A percentile compares a stretch with the other conserved stretches of the same genome.
Evolutionary conservation across 306 rosid genomes (phyloP).

Genomic region (Trifolium fragiferum): DNA sequence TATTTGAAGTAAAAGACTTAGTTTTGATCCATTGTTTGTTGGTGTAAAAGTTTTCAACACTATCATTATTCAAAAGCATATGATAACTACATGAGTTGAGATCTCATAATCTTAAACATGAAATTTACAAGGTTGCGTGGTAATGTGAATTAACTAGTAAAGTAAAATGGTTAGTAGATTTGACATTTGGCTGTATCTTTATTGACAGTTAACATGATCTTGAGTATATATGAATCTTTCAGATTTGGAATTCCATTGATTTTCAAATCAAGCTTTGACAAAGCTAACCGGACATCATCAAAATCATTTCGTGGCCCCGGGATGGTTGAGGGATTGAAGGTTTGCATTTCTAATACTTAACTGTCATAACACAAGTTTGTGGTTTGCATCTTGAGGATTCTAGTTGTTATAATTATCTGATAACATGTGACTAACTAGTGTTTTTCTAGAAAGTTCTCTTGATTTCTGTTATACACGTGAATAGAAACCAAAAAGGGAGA

Average conservation of each 20-base stretch:
- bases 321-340: constrained; percentile 89
- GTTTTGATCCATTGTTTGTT: constrained; percentile 12
- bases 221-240: constrained; percentile 44
- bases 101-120: constrained; percentile 8
- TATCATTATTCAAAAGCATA: background rate
- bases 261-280: constrained; percentile 96
- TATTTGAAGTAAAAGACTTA: background rate
- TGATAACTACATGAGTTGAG: background rate
- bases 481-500: constrained; percentile 3
- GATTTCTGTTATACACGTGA: background rate
- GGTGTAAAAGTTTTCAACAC: background rate
- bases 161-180: background rate
- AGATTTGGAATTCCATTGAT: constrained; percentile 90
- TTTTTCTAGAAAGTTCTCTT: background rate
- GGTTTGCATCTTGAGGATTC: constrained; percentile 38
- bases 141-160: background rate
- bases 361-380: constrained; percentile 25
- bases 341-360: constrained; percentile 36
- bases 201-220: constrained; percentile 21
- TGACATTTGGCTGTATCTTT: constrained; percentile 21
- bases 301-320: constrained; percentile 98
- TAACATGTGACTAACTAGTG: background rate
- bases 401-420: constrained; percentile 16
- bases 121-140: background rate
- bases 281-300: constrained; percentile 94